A percentile compares a stretch with the other conserved stretches of the same genome.
Evolutionary conservation across 345 rosid genomes (phyloP).

Genomic region (Gossypium sturtianum): DNA sequence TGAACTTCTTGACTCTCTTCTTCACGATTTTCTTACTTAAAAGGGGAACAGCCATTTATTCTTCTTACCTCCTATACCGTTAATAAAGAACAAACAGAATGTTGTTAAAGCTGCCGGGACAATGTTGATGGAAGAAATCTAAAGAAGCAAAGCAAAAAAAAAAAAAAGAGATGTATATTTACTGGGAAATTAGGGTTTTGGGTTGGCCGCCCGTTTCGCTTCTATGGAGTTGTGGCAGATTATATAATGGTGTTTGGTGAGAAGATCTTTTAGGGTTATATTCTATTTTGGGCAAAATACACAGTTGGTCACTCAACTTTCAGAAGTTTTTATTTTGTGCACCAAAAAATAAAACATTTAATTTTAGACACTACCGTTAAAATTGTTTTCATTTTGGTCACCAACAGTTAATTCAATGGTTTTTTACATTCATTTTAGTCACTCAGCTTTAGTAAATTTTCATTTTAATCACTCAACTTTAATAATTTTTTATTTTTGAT

Average conservation of each 20-base stretch:
- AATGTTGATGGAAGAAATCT: neutral
- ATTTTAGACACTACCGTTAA: too few species aligned
- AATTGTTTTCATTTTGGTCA: too few species aligned
- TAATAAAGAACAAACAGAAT: neutral
- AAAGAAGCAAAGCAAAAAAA: neutral
- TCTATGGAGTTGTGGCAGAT: neutral
- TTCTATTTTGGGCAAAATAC: too few species aligned
- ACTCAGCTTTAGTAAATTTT: too few species aligned
- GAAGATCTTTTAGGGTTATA: too few species aligned
- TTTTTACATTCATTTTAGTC: too few species aligned
- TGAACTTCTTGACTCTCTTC: conserved; percentile 77
- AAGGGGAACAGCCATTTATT: conserved; percentile 72
- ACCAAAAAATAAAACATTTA: too few species aligned
- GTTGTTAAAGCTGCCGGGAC: neutral
- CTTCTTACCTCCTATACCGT: conserved; percentile 2
- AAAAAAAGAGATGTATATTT: neutral
- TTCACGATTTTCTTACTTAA: conserved; percentile 68
- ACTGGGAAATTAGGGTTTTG: conserved; percentile 16
- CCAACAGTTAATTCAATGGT: too few species aligned
- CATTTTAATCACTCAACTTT: too few species aligned
- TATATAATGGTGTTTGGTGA: conserved; percentile 8
- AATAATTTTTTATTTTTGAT: too few species aligned
- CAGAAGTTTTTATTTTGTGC: too few species aligned
- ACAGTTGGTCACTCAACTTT: too few species aligned
- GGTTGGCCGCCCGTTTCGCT: neutral